A percentile compares a stretch with the other conserved stretches of the same genome.
These are phyloP conservation scores for Phytophthora pseudosyringae DNA, from an alignment of 352 stramenopile species.

Conservation along the genomic window DNA sequence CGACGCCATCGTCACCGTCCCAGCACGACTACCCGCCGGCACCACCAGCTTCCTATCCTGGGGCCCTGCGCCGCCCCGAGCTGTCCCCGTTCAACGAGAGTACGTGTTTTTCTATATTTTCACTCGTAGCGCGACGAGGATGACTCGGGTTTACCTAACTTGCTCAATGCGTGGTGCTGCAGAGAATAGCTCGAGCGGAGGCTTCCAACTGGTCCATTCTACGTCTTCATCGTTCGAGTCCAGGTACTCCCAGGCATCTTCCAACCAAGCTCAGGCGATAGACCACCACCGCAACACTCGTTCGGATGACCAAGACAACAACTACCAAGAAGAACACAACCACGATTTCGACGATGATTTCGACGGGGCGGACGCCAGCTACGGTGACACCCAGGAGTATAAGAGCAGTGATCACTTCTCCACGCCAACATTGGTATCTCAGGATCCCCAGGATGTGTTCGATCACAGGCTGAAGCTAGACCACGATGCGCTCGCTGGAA, in stretches of 20 bases:
- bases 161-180: slow-evolving; percentile 2
- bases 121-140: background rate
- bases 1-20: slow-evolving; percentile 22
- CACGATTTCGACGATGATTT: slow-evolving; percentile 31
- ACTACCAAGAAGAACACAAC: slow-evolving; percentile 31
- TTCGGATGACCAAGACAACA: slow-evolving; percentile 34
- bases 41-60: slow-evolving; percentile 27
- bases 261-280: slow-evolving; percentile 22
- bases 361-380: slow-evolving; percentile 5
- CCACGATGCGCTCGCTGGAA: slow-evolving; percentile 20
- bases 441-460: slow-evolving; percentile 31
- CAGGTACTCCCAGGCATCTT: slow-evolving; percentile 17
- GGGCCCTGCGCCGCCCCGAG: slow-evolving; percentile 31
- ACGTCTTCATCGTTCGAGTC: slow-evolving; percentile 25
- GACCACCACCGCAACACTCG: slow-evolving; percentile 11
- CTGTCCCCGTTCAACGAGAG: slow-evolving; percentile 33
- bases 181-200: slow-evolving; percentile 22
- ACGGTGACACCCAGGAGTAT: slow-evolving; percentile 16
- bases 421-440: slow-evolving; percentile 7
- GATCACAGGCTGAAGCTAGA: slow-evolving; percentile 29
- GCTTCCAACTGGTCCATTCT: slow-evolving; percentile 17
- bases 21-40: slow-evolving; percentile 24
- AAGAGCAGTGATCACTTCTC: slow-evolving; percentile 17
- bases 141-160: slow-evolving; percentile 3
- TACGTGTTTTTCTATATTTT: slow-evolving; percentile 32